A percentile compares a stretch with the other conserved stretches of the same genome.
These are phyloP conservation scores for Moringa oleifera DNA, from an alignment of 345 rosid species.

Conservation along the genomic window DNA sequence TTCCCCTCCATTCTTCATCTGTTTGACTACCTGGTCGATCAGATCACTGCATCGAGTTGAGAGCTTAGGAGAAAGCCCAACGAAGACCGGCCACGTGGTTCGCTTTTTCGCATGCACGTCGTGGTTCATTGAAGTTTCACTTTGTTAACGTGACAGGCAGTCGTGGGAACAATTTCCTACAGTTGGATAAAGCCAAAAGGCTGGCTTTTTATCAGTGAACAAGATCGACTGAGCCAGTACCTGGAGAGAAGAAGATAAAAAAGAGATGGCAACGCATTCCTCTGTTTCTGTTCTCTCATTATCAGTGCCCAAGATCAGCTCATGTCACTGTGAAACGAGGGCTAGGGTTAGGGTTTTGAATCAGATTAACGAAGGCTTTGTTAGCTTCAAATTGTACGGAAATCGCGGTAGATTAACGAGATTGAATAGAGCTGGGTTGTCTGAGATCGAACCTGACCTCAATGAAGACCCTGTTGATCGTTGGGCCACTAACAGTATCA, in stretches of 20 bases:
- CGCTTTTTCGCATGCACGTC: background rate
- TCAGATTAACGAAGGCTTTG: conserved; percentile 13
- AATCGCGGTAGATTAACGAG: conserved; percentile 23
- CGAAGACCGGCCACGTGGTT: conserved; percentile 11
- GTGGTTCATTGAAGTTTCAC: conserved; percentile 10
- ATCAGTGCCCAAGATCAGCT: conserved; percentile 38
- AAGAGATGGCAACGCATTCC: conserved; percentile 35
- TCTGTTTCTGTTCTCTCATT: conserved; percentile 38
- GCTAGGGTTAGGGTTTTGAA: conserved; percentile 3
- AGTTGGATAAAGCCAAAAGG: background rate
- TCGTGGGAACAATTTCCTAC: conserved; percentile 5
- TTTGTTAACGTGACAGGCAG: background rate
- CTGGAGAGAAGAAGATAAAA: conserved; percentile 17
- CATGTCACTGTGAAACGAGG: conserved; percentile 5
- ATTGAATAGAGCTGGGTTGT: conserved; percentile 47
- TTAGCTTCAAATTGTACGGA: conserved; percentile 13
- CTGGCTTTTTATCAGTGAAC: no score
- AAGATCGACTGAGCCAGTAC: no score
- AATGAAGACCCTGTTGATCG: conserved; percentile 78
- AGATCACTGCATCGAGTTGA: background rate
- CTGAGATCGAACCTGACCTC: conserved; percentile 80
- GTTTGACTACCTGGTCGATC: background rate
- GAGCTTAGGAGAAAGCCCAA: background rate
- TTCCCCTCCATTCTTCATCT: conserved; percentile 1
- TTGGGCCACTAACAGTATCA: conserved; percentile 55